Conservation (phyloP, 306 rosid species). For the Trifolium dubium region DNA sequence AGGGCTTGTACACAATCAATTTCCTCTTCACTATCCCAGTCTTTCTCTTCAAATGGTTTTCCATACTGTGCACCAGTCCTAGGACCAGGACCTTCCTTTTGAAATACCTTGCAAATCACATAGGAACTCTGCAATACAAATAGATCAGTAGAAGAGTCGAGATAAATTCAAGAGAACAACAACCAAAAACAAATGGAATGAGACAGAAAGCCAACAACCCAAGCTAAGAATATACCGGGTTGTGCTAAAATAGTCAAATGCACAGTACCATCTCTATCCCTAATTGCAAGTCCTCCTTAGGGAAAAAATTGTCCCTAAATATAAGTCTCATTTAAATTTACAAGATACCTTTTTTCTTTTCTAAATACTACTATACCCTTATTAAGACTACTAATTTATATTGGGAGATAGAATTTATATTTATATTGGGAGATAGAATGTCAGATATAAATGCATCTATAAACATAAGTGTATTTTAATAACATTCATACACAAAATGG, state of each 20-base stretch:
- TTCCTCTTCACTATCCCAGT: conserved; percentile 68
- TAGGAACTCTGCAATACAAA: conserved; percentile 65
- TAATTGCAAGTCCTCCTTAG: not conserved
- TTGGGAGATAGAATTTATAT: conserved; percentile 2
- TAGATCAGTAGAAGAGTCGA: conserved; percentile 38
- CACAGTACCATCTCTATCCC: not conserved
- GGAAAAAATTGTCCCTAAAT: not conserved
- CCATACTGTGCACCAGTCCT: conserved; percentile 89
- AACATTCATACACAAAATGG: not conserved
- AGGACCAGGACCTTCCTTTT: conserved; percentile 86
- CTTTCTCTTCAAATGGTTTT: conserved; percentile 71
- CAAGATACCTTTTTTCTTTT: not conserved
- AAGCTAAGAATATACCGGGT: not conserved
- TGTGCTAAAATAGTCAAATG: conserved; percentile 5
- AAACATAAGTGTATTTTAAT: not conserved
- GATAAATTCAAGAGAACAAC: conserved; percentile 22
- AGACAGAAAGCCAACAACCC: not conserved
- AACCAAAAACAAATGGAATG: not conserved
- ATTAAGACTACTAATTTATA: not conserved
- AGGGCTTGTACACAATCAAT: conserved; percentile 38
- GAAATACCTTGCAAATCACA: conserved; percentile 71
- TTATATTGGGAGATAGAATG: not conserved
- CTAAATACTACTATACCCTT: not conserved
- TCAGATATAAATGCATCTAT: not conserved
- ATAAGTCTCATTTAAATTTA: not conserved